These are phyloP conservation scores for Yarrowia sp. DNA, from an alignment of 805 yeast genomes.

Conservation along the genomic window DNA sequence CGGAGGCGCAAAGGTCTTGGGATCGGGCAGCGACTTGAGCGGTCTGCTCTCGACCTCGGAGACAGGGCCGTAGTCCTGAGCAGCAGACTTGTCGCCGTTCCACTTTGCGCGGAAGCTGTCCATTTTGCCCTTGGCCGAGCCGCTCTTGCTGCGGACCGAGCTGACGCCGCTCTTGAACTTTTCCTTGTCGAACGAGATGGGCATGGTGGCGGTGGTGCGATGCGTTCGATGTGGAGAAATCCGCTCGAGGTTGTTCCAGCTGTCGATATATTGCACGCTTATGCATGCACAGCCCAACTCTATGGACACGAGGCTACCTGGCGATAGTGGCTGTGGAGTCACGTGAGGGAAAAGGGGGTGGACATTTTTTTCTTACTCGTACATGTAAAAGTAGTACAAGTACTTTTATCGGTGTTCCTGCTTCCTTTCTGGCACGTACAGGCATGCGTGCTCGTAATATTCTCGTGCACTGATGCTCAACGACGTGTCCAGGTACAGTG, in stretches of 20 bases:
- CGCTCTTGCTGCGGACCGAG: neutral
- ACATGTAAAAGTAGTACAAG: too few relatives aligned
- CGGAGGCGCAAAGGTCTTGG: slow-evolving; percentile 46
- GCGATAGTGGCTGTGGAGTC: neutral
- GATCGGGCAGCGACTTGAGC: slow-evolving; percentile 38
- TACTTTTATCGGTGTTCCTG: too few relatives aligned
- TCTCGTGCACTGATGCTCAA: too few relatives aligned
- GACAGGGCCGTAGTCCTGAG: neutral
- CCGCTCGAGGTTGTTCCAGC: neutral
- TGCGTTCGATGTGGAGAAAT: neutral
- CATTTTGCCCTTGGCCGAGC: slow-evolving; percentile 6
- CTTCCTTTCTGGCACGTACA: too few relatives aligned
- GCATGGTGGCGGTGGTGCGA: neutral
- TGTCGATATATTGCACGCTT: slow-evolving; percentile 10
- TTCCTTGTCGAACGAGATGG: slow-evolving; percentile 19
- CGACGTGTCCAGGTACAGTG: neutral
- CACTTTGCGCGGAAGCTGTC: neutral
- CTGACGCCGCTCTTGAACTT: slow-evolving; percentile 10
- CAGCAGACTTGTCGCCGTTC: neutral
- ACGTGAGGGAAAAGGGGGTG: too few relatives aligned
- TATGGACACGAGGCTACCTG: neutral
- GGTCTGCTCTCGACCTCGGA: slow-evolving; percentile 34
- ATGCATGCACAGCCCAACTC: slow-evolving; percentile 24
- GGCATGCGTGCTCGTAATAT: too few relatives aligned
- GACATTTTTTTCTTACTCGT: too few relatives aligned